A percentile compares a stretch with the other conserved stretches of the same genome.
Conservation (phyloP, 2,329 filamentous ascomycete species). For the Fragosphaeria purpurea region DNA sequence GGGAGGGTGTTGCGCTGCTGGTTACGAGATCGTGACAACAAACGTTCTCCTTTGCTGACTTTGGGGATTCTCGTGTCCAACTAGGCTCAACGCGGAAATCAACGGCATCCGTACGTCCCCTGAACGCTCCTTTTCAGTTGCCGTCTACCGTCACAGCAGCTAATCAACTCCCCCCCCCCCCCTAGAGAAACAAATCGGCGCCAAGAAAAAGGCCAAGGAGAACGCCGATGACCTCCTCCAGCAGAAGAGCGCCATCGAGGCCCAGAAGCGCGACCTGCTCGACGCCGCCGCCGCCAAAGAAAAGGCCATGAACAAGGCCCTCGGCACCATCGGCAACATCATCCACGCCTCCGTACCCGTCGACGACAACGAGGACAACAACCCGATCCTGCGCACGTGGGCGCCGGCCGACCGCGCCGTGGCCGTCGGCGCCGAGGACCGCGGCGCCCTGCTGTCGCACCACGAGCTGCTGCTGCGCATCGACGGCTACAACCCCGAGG, state of each 20-base stretch:
- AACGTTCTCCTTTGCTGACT: no score
- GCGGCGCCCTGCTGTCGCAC: conserved; percentile 65
- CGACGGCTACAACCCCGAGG: conserved; percentile 86
- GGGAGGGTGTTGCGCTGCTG: no score
- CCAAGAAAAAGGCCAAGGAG: conserved; percentile 93
- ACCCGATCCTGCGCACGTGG: conserved; percentile 68
- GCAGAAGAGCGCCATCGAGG: conserved; percentile 55
- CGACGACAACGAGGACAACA: conserved; percentile 82
- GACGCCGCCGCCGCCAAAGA: conserved; percentile 66
- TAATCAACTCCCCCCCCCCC: background rate
- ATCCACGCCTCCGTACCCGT: conserved; percentile 83
- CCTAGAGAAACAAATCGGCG: conserved; percentile 14
- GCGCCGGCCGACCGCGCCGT: conserved; percentile 63
- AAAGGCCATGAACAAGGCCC: conserved; percentile 60
- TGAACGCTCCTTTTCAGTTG: background rate
- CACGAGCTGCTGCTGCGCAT: conserved; percentile 85
- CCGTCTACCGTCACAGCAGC: background rate
- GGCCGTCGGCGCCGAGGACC: conserved; percentile 47
- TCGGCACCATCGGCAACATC: conserved; percentile 78
- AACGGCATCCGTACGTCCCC: conserved; percentile 43
- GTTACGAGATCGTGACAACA: no score
- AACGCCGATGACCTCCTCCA: conserved; percentile 70
- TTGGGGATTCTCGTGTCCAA: no score
- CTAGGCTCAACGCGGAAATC: conserved; percentile 61
- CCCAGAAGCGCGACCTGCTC: conserved; percentile 71